Evolutionary conservation across 345 rosid genomes (phyloP).

Genomic region (Excoecaria agallocha): DNA sequence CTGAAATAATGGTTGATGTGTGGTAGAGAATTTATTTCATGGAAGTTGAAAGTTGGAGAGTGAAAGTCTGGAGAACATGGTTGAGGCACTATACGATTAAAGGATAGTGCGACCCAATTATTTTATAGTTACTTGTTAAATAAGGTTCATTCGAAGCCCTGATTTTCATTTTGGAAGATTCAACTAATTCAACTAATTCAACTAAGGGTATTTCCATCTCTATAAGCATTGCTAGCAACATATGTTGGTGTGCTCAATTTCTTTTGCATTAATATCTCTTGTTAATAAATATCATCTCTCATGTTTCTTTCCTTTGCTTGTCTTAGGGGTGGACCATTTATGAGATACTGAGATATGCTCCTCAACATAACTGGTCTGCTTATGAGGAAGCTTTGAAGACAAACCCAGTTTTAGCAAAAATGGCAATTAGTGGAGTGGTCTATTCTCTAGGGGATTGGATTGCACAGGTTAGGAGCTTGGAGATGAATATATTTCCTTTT

Average conservation of each 20-base stretch:
- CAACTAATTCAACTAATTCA: no score
- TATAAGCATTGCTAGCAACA: background rate
- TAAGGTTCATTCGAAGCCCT: background rate
- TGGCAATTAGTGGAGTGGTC: slow-evolving; percentile 91
- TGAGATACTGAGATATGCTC: slow-evolving; percentile 91
- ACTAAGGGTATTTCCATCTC: background rate
- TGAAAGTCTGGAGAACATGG: background rate
- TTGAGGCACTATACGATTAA: background rate
- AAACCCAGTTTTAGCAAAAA: slow-evolving; percentile 88
- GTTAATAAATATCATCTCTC: slow-evolving; percentile 1
- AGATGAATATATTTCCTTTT: background rate
- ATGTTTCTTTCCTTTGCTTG: slow-evolving; percentile 7
- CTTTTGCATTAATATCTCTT: background rate
- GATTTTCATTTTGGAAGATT: background rate
- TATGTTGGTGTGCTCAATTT: background rate
- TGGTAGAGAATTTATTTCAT: background rate
- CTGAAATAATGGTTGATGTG: background rate
- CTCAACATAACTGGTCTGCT: slow-evolving; percentile 92
- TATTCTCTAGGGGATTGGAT: slow-evolving; percentile 96
- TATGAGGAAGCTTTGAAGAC: slow-evolving; percentile 84
- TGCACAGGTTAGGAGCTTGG: slow-evolving; percentile 64
- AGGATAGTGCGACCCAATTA: background rate
- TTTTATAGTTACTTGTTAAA: slow-evolving; percentile 1
- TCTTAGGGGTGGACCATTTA: slow-evolving; percentile 85
- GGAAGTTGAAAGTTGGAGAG: slow-evolving; percentile 5